A percentile compares a stretch with the other conserved stretches of the same genome.
These are phyloP conservation scores for Caryopteris hybrid DNA, from an alignment of 305 asterid genomes.

Conservation along the genomic window DNA sequence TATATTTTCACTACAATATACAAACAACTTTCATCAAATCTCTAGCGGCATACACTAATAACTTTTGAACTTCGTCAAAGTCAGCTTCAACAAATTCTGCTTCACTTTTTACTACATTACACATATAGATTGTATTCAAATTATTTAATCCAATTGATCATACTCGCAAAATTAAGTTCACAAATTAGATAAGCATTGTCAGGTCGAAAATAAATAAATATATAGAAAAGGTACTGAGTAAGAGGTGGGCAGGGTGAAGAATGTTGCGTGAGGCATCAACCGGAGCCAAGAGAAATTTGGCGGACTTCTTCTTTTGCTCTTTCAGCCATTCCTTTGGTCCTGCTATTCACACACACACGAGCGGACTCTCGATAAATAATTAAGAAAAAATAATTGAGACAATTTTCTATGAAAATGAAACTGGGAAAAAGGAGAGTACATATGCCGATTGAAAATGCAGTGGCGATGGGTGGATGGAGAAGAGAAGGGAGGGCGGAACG, in stretches of 20 bases:
- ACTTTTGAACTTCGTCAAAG: slow-evolving; percentile 48
- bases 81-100: slow-evolving; percentile 46
- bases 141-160: slow-evolving; percentile 1
- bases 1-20: no score
- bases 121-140: slow-evolving; percentile 25
- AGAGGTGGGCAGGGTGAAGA: slow-evolving; percentile 58
- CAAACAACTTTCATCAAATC: no score
- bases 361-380: not conserved
- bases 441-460: slow-evolving; percentile 66
- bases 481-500: slow-evolving; percentile 34
- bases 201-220: not conserved
- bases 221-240: slow-evolving; percentile 41
- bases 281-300: slow-evolving; percentile 75
- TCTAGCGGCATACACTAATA: slow-evolving; percentile 66
- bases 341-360: slow-evolving; percentile 49
- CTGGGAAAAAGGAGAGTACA: slow-evolving; percentile 33
- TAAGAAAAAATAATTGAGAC: not conserved
- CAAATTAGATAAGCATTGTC: not conserved
- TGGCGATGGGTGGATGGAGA: slow-evolving; percentile 39
- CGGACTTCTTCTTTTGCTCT: slow-evolving; percentile 93
- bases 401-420: not conserved
- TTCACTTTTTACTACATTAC: slow-evolving; percentile 46
- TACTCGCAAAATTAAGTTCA: not conserved
- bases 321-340: slow-evolving; percentile 94
- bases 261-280: slow-evolving; percentile 82